Evolutionary conservation across 2,329 filamentous ascomycete genomes (phyloP).

Genomic region (Ceratocystis variospora): DNA sequence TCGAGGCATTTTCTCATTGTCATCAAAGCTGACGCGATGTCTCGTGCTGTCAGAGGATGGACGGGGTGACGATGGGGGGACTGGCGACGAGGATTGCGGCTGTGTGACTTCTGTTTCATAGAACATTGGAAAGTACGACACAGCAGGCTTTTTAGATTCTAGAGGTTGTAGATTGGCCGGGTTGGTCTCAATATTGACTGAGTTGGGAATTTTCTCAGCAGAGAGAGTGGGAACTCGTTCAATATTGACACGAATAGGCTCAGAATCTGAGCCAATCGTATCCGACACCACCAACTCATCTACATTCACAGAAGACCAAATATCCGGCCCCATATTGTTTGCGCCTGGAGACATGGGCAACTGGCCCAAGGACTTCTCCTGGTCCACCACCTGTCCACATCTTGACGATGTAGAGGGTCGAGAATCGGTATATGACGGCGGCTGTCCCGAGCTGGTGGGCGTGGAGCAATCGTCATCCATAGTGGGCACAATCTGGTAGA

Average conservation of each 20-base stretch:
- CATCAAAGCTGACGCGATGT: constrained; percentile 13
- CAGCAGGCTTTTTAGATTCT: neutral
- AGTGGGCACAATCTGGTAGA: constrained; percentile 88
- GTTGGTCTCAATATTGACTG: neutral
- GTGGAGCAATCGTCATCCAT: constrained; percentile 48
- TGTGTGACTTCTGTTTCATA: constrained; percentile 4
- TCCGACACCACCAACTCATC: no score
- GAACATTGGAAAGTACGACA: constrained; percentile 13
- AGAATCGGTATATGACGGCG: constrained; percentile 46
- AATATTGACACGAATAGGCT: constrained; percentile 14
- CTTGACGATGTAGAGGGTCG: constrained; percentile 25
- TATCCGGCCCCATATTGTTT: neutral
- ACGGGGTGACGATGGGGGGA: constrained; percentile 9
- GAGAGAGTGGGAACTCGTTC: constrained; percentile 14
- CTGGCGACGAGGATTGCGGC: neutral
- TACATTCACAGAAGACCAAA: neutral
- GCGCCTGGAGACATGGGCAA: neutral
- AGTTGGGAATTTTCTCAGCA: constrained; percentile 12
- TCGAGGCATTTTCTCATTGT: constrained; percentile 7
- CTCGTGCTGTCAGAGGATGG: constrained; percentile 8
- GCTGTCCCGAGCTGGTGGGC: constrained; percentile 35
- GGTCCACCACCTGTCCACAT: neutral
- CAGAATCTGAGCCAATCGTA: neutral
- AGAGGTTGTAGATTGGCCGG: constrained; percentile 1
- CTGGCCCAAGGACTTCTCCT: neutral